Evolutionary conservation across 1,284 basidiomycete species (phyloP).

Genomic region (Trichosporon faecale): DNA sequence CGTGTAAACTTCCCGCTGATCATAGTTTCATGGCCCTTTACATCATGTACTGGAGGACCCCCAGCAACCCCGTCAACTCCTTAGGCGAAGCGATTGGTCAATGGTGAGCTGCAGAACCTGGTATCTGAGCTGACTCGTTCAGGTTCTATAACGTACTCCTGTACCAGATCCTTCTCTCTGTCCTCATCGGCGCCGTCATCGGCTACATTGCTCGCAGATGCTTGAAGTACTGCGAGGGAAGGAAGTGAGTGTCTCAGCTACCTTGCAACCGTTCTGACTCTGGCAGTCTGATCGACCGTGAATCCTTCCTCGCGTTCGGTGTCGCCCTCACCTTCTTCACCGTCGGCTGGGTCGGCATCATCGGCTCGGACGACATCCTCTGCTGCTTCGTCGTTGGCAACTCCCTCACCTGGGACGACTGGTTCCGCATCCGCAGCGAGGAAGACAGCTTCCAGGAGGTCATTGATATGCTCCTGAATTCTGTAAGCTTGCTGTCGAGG

Average conservation of each 20-base stretch:
- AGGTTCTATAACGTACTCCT: slow-evolving; percentile 50
- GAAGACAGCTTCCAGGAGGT: slow-evolving; percentile 59
- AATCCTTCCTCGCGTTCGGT: slow-evolving; percentile 49
- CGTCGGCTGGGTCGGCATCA: slow-evolving; percentile 75
- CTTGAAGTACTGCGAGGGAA: slow-evolving; percentile 38
- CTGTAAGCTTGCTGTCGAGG: slow-evolving; percentile 24
- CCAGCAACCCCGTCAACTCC: slow-evolving; percentile 34
- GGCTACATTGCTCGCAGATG: slow-evolving; percentile 59
- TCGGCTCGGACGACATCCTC: slow-evolving; percentile 88
- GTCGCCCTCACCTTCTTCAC: slow-evolving; percentile 59
- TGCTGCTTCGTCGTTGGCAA: slow-evolving; percentile 50
- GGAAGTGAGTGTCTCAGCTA: slow-evolving; percentile 23
- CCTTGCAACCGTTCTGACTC: slow-evolving; percentile 51
- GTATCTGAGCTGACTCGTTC: neutral
- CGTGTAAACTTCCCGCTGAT: neutral
- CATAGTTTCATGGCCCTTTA: slow-evolving; percentile 75
- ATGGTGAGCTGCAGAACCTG: slow-evolving; percentile 55
- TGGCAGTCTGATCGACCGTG: slow-evolving; percentile 48
- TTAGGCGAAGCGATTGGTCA: slow-evolving; percentile 61
- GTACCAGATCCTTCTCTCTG: slow-evolving; percentile 63
- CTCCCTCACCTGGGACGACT: slow-evolving; percentile 51
- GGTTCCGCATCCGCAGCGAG: slow-evolving; percentile 56
- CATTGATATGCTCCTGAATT: slow-evolving; percentile 57
- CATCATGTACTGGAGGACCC: slow-evolving; percentile 64
- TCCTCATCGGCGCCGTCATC: slow-evolving; percentile 71